phyloP scores from a whole-genome alignment of 2,329 filamentous ascomycete genomes.

The Xylariales sp. region DNA sequence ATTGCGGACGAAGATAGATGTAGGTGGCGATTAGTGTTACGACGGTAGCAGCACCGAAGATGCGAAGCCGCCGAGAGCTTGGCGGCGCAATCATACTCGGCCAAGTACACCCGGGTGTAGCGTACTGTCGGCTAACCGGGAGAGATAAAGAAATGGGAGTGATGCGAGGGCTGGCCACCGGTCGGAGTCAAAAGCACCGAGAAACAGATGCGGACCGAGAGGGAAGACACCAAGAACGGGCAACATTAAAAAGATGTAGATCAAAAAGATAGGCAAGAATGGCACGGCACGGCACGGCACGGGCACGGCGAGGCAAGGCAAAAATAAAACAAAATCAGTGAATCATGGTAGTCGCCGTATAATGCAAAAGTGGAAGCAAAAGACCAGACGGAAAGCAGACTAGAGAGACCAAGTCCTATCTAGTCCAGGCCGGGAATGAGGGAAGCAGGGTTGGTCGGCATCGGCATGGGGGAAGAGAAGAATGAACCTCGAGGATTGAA shows the following conservation, averaged over 20 bases:
- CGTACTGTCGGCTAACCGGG: background rate
- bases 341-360: conserved; percentile 19
- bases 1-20: conserved; percentile 45
- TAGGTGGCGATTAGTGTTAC: conserved; percentile 43
- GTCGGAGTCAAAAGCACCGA: conserved; percentile 4
- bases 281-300: background rate
- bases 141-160: background rate
- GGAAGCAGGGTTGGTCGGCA: conserved; percentile 3
- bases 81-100: conserved; percentile 48
- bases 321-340: conserved; percentile 12
- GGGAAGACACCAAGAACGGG: conserved; percentile 17
- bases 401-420: conserved; percentile 7
- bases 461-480: background rate
- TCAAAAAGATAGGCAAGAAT: conserved; percentile 29
- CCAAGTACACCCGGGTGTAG: background rate
- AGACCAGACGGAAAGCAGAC: background rate
- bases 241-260: conserved; percentile 31
- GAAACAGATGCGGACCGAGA: conserved; percentile 8
- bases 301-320: background rate
- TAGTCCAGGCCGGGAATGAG: background rate
- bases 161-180: background rate
- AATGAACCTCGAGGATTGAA: background rate
- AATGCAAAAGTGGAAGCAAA: conserved; percentile 20
- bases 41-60: conserved; percentile 44
- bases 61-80: conserved; percentile 47